Conservation (phyloP, 2,329 filamentous ascomycete genomes). For the Raffaelea arxii region DNA sequence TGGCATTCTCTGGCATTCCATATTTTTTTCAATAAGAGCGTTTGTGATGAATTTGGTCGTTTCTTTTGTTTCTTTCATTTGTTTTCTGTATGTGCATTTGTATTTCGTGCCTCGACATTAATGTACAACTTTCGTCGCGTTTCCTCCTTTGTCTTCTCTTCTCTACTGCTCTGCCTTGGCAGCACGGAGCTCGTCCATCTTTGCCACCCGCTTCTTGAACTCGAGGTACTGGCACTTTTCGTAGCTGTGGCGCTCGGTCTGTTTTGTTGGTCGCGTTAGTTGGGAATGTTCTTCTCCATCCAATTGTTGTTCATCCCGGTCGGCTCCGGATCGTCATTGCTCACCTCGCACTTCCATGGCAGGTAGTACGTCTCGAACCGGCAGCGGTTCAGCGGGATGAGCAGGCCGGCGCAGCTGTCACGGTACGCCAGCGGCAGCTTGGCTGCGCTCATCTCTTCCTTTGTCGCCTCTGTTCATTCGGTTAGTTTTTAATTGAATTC, state of each 20-base stretch:
- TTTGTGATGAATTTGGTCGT: too few relatives aligned
- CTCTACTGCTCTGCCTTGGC: constrained; percentile 46
- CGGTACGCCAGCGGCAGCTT: constrained; percentile 82
- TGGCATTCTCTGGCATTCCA: too few relatives aligned
- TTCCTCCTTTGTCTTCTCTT: neutral
- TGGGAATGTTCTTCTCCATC: neutral
- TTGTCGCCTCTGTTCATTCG: constrained; percentile 64
- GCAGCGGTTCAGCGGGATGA: constrained; percentile 94
- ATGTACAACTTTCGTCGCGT: neutral
- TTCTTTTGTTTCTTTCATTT: neutral
- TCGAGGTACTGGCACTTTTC: constrained; percentile 99
- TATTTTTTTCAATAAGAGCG: too few relatives aligned
- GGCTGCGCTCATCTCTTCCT: constrained; percentile 90
- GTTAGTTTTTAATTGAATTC: too few relatives aligned
- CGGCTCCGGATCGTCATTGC: too few relatives aligned
- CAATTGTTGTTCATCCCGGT: too few relatives aligned
- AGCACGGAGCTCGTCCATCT: constrained; percentile 93
- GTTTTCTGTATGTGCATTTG: neutral
- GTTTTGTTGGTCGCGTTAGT: constrained; percentile 3
- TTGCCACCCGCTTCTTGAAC: constrained; percentile 96
- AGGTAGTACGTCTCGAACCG: constrained; percentile 86
- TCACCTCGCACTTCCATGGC: constrained; percentile 95
- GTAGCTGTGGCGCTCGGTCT: constrained; percentile 96
- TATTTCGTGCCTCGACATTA: too few relatives aligned
- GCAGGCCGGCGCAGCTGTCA: constrained; percentile 87